These are phyloP conservation scores for Aspergillus tubingensis DNA, from an alignment of 2,329 filamentous ascomycete genomes.

Conservation along the genomic window DNA sequence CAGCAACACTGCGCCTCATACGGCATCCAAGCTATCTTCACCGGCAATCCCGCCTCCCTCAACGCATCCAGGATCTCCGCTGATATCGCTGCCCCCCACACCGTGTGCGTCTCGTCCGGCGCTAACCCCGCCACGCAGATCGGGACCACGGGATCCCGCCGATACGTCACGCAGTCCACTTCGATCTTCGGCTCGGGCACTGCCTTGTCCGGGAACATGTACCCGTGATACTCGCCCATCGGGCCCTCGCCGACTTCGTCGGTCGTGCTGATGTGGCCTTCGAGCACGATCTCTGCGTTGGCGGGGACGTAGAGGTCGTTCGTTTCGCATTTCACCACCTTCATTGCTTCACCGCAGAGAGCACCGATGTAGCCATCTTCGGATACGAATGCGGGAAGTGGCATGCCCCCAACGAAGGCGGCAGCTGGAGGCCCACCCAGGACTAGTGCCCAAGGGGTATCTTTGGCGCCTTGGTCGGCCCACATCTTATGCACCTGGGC, in stretches of 20 bases:
- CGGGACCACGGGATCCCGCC: constrained; percentile 17
- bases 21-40: constrained; percentile 21
- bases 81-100: constrained; percentile 20
- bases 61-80: constrained; percentile 22
- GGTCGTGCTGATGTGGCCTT: constrained; percentile 20
- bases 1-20: constrained; percentile 13
- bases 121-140: constrained; percentile 19
- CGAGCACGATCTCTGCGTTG: constrained; percentile 24
- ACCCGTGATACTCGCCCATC: constrained; percentile 26
- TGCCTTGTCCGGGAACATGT: constrained; percentile 16
- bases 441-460: not conserved
- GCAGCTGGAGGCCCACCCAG: not conserved
- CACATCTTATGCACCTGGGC: not conserved
- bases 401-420: not conserved
- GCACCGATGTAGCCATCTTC: not conserved
- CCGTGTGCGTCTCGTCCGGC: constrained; percentile 25
- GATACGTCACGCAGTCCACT: constrained; percentile 24
- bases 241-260: constrained; percentile 23
- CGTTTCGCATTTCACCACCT: constrained; percentile 23
- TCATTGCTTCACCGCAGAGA: not conserved
- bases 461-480: not conserved
- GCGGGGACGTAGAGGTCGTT: constrained; percentile 23
- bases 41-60: constrained; percentile 19
- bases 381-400: not conserved
- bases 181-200: constrained; percentile 20